phyloP scores from a whole-genome alignment of 2,329 filamentous ascomycete genomes.

The Hypoxylon sp. region DNA sequence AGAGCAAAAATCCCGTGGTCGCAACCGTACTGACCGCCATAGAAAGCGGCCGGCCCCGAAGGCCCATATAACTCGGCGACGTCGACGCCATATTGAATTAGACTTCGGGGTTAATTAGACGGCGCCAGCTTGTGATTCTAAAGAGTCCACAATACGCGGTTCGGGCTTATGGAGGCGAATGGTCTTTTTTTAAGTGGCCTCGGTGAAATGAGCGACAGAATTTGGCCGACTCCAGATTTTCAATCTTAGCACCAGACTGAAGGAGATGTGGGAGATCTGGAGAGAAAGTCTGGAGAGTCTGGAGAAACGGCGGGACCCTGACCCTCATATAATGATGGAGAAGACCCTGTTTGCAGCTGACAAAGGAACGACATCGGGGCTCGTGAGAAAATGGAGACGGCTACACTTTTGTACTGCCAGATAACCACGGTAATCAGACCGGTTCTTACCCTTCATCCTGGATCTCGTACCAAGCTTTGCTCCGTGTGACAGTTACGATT shows the following conservation, averaged over 20 bases:
- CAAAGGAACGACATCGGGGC: conserved; percentile 30
- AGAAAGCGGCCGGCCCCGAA: conserved; percentile 70
- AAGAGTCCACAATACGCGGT: conserved; percentile 14
- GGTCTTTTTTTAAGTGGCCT: conserved; percentile 14
- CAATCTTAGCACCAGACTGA: conserved; percentile 41
- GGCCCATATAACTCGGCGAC: conserved; percentile 68
- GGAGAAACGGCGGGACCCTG: conserved; percentile 37
- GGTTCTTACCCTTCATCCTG: conserved; percentile 36
- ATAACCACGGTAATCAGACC: conserved; percentile 27
- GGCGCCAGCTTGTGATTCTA: conserved; percentile 25
- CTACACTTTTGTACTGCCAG: conserved; percentile 29
- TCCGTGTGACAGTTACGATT: conserved; percentile 34
- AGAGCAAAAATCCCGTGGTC: conserved; percentile 74
- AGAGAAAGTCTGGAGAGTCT: conserved; percentile 39
- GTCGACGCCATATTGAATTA: conserved; percentile 62
- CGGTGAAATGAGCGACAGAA: conserved; percentile 29
- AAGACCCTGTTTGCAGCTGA: conserved; percentile 34
- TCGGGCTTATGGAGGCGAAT: conserved; percentile 2
- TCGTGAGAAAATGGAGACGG: conserved; percentile 25
- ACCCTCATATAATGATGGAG: conserved; percentile 45
- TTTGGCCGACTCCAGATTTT: conserved; percentile 41
- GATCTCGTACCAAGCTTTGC: conserved; percentile 44
- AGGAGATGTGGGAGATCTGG: conserved; percentile 39
- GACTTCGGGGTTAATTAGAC: conserved; percentile 14
- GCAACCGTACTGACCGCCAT: conserved; percentile 73